These are phyloP conservation scores for Boletus barrowsii DNA, from an alignment of 768 basidiomycete genomes.

Conservation along the genomic window DNA sequence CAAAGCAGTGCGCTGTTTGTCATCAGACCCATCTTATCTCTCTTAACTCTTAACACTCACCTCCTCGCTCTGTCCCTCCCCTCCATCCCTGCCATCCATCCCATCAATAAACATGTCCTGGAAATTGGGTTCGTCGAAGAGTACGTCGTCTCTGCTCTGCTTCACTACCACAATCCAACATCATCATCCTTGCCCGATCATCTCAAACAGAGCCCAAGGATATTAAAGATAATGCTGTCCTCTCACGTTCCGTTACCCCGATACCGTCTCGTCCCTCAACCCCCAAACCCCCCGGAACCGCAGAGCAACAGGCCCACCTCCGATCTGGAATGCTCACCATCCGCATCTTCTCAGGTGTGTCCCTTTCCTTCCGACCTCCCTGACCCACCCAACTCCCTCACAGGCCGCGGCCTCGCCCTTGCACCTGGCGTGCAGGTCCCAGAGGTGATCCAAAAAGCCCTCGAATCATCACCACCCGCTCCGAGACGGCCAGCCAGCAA, in stretches of 20 bases:
- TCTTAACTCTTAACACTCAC: background rate
- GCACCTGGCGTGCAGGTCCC: conserved; percentile 79
- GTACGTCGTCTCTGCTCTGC: conserved; percentile 9
- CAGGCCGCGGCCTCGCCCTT: conserved; percentile 78
- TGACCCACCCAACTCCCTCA: background rate
- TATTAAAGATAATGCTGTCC: conserved; percentile 61
- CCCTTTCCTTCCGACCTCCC: conserved; percentile 18
- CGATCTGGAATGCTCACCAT: conserved; percentile 93
- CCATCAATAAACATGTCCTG: conserved; percentile 47
- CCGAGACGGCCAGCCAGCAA: conserved; percentile 61
- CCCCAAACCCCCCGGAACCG: conserved; percentile 54
- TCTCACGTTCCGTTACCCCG: conserved; percentile 78
- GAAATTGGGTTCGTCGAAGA: conserved; percentile 46
- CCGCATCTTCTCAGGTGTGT: conserved; percentile 86
- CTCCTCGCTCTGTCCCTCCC: background rate
- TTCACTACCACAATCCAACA: background rate
- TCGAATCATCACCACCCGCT: conserved; percentile 57
- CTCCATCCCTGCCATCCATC: background rate
- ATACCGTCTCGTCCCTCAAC: conserved; percentile 81
- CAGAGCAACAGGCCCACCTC: conserved; percentile 53
- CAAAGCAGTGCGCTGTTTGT: conserved; percentile 7
- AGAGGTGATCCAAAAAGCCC: conserved; percentile 78
- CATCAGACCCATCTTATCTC: conserved; percentile 9
- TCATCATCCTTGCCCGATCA: background rate
- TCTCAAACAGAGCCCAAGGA: conserved; percentile 60